These are phyloP conservation scores for Phytophthora tentaculata DNA, from an alignment of 352 stramenopile genomes.

Conservation along the genomic window DNA sequence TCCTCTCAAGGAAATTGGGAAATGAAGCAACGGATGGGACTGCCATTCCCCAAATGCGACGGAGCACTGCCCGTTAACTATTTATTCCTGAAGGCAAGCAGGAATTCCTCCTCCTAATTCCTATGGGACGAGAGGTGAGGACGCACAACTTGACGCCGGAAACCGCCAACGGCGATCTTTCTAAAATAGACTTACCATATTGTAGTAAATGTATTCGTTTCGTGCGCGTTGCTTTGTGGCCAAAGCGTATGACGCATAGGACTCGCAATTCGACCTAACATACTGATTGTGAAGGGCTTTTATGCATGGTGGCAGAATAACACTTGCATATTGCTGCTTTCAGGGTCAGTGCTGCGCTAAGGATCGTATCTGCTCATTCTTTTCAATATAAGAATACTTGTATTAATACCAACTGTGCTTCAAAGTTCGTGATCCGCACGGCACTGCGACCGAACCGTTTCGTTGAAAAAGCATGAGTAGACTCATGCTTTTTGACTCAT, in stretches of 20 bases:
- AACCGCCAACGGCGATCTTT: slow-evolving; percentile 12
- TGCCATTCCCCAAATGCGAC: slow-evolving; percentile 24
- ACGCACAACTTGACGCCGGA: slow-evolving; percentile 8
- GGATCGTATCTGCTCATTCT: neutral
- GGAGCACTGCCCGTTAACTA: slow-evolving; percentile 19
- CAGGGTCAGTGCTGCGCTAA: neutral
- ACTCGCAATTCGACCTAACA: neutral
- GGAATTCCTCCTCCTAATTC: no score
- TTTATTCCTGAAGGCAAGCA: neutral
- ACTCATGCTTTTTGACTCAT: no score
- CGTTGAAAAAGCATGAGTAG: neutral
- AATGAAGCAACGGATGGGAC: slow-evolving; percentile 17
- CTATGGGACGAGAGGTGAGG: slow-evolving; percentile 10
- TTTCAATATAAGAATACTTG: no score
- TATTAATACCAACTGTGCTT: no score
- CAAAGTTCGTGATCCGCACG: slow-evolving; percentile 6
- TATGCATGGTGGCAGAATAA: neutral
- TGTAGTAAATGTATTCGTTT: neutral
- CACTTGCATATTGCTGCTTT: neutral
- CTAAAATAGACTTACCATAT: neutral
- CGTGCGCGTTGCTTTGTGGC: slow-evolving; percentile 5
- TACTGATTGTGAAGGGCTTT: neutral
- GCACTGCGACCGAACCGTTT: slow-evolving; percentile 1
- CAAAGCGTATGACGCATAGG: neutral
- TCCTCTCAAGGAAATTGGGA: slow-evolving; percentile 5